Percentiles rank a stretch among this genome's conserved stretches.
These are phyloP conservation scores for Salmacisia buchloeana DNA, from an alignment of 1,284 basidiomycete species.

Conservation along the genomic window DNA sequence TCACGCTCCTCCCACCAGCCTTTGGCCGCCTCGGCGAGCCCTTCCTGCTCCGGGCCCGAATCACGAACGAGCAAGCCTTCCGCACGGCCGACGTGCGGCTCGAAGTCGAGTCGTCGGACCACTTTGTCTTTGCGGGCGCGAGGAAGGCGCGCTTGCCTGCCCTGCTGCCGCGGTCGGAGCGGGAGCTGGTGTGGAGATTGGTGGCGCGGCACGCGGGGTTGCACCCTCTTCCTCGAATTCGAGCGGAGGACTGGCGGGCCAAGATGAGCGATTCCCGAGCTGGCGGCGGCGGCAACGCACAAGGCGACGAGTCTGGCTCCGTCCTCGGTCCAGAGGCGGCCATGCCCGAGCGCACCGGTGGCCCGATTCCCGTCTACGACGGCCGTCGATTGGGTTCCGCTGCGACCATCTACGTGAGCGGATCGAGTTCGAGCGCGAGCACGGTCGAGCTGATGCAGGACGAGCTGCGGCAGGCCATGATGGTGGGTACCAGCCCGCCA, in stretches of 20 bases:
- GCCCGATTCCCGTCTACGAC: background rate
- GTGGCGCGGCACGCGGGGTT: background rate
- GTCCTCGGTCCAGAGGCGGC: background rate
- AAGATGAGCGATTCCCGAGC: too few species aligned
- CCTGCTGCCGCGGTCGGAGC: background rate
- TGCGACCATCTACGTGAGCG: background rate
- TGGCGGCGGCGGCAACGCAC: background rate
- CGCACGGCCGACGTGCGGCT: conserved; percentile 3
- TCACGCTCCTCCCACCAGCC: background rate
- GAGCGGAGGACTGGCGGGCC: background rate
- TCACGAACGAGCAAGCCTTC: conserved; percentile 6
- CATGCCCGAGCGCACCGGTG: background rate
- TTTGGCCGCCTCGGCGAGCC: background rate
- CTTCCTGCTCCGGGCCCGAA: background rate
- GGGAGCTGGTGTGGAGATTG: conserved; percentile 6
- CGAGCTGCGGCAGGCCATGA: background rate
- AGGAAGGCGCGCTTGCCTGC: background rate
- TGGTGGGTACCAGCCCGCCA: background rate
- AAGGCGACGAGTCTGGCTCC: background rate
- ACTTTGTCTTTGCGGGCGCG: conserved; percentile 3
- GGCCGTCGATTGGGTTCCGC: background rate
- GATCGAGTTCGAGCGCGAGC: background rate
- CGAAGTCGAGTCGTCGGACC: conserved; percentile 5
- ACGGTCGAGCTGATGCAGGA: background rate
- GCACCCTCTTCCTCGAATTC: background rate